phyloP scores from a whole-genome alignment of 78 protist species.

The Dictyostelium purpureum region DNA sequence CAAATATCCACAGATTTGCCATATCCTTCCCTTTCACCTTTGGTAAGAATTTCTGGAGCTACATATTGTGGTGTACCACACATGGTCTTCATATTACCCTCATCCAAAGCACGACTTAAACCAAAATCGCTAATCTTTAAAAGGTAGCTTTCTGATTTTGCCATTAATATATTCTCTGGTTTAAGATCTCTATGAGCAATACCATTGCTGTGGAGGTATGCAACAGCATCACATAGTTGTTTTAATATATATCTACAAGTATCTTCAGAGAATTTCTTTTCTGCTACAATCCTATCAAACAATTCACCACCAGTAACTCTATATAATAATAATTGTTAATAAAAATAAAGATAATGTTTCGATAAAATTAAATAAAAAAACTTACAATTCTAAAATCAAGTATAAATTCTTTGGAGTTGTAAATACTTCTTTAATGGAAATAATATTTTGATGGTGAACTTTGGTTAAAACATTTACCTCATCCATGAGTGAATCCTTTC shows the following conservation, averaged over 20 bases:
- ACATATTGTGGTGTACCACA: conserved; percentile 86
- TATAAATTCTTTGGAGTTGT: conserved; percentile 72
- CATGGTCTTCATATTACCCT: conserved; percentile 79
- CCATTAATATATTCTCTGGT: conserved; percentile 81
- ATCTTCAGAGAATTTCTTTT: conserved; percentile 68
- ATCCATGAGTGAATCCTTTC: conserved; percentile 68
- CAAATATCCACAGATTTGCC: conserved; percentile 80
- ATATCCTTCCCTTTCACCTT: conserved; percentile 76
- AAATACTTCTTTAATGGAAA: conserved; percentile 67
- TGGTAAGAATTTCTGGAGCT: conserved; percentile 52
- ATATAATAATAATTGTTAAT: background rate
- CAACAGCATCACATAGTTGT: conserved; percentile 72
- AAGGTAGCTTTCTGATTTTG: background rate
- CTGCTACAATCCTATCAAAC: conserved; percentile 72
- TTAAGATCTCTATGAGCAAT: conserved; percentile 85
- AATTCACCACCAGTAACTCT: conserved; percentile 85
- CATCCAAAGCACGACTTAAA: conserved; percentile 67
- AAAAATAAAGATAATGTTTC: background rate
- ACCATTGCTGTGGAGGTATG: conserved; percentile 67
- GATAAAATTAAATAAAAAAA: background rate
- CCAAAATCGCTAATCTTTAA: conserved; percentile 80
- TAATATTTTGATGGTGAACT: conserved; percentile 78
- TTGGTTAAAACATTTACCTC: conserved; percentile 75
- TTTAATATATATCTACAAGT: conserved; percentile 34
- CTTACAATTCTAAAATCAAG: conserved; percentile 82